A percentile compares a stretch with the other conserved stretches of the same genome.
Evolutionary conservation across 441 rosid genomes (phyloP).

Genomic region (Dalechampia spathulata): DNA sequence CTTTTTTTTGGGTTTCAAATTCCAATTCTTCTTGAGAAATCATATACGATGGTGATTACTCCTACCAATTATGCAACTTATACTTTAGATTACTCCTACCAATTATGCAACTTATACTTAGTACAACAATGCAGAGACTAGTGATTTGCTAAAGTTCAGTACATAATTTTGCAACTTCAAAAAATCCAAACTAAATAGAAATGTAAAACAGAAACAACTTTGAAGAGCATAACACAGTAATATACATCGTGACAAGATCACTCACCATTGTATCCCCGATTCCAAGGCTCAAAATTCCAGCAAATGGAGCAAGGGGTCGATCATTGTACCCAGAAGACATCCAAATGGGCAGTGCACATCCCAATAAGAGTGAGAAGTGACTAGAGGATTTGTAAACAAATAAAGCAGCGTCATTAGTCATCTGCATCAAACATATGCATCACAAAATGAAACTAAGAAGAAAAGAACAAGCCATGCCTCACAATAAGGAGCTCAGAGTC

Average conservation of each 20-base stretch:
- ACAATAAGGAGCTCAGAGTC: conserved; percentile 93
- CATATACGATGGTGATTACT: no score
- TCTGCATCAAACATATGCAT: conserved; percentile 8
- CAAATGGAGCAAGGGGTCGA: conserved; percentile 90
- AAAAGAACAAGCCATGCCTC: conserved; percentile 38
- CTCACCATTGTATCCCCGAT: conserved; percentile 99
- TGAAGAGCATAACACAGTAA: background rate
- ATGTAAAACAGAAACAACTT: conserved; percentile 3
- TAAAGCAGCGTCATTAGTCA: background rate
- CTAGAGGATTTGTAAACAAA: conserved; percentile 29
- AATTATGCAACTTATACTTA: background rate
- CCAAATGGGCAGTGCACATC: conserved; percentile 99
- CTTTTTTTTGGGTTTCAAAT: no score
- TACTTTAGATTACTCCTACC: background rate
- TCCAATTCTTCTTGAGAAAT: no score
- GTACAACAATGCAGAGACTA: background rate
- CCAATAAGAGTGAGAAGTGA: conserved; percentile 92
- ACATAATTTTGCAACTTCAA: background rate
- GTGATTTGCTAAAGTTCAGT: background rate
- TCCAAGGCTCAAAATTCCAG: conserved; percentile 98
- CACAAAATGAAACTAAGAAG: conserved; percentile 1
- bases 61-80: no score
- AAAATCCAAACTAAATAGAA: background rate
- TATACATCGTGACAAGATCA: background rate
- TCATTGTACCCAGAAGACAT: conserved; percentile 92